phyloP scores from a whole-genome alignment of 257 asterid species.

The Linaria vulgaris region DNA sequence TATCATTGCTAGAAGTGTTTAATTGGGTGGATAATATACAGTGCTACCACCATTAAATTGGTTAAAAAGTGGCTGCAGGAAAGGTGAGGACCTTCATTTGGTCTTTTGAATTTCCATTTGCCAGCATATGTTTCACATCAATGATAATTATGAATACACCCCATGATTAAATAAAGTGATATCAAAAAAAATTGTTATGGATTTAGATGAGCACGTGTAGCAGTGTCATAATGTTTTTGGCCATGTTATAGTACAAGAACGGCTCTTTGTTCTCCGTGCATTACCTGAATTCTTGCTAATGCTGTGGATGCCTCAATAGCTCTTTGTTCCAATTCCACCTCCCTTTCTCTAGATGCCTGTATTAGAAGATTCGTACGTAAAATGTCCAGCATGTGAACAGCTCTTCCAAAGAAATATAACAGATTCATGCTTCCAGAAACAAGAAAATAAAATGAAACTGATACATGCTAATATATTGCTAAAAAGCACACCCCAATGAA shows the following conservation, averaged over 20 bases:
- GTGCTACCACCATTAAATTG: background rate
- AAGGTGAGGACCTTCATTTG: constrained; percentile 10
- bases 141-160: background rate
- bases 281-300: constrained; percentile 92
- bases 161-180: background rate
- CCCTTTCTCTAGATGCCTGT: constrained; percentile 98
- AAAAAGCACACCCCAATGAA: constrained; percentile 10
- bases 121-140: constrained; percentile 10
- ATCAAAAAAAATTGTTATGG: background rate
- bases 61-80: background rate
- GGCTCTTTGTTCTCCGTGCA: constrained; percentile 14
- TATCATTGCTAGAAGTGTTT: background rate
- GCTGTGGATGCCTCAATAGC: constrained; percentile 94
- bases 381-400: constrained; percentile 25
- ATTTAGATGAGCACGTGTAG: background rate
- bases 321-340: constrained; percentile 93
- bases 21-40: background rate
- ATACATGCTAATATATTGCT: constrained; percentile 9
- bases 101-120: constrained; percentile 9
- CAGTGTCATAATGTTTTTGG: background rate
- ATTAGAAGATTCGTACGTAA: constrained; percentile 29
- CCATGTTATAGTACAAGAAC: constrained; percentile 8
- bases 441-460: background rate
- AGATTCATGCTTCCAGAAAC: constrained; percentile 12
- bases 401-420: constrained; percentile 21